These are phyloP conservation scores for Cadophora malorum DNA, from an alignment of 2,329 filamentous ascomycete genomes.

Conservation along the genomic window DNA sequence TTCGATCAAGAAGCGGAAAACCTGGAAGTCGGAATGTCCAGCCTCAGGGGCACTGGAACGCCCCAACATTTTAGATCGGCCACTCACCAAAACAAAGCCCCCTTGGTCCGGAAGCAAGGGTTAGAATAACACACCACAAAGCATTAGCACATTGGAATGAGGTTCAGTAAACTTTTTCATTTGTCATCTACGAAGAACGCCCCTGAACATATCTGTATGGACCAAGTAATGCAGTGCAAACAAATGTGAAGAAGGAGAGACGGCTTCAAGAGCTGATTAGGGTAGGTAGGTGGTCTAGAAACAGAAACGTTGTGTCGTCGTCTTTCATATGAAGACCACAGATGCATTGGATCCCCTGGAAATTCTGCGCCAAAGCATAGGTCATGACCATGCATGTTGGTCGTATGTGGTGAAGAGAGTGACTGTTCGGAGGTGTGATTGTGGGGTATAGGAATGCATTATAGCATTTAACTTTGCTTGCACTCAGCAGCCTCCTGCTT, in stretches of 20 bases:
- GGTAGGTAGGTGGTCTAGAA: slow-evolving; percentile 42
- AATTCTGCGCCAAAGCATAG: slow-evolving; percentile 29
- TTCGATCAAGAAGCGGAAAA: background rate
- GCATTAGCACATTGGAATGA: background rate
- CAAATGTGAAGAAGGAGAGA: slow-evolving; percentile 28
- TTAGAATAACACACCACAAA: background rate
- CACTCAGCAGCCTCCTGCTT: slow-evolving; percentile 95
- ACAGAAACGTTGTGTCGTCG: slow-evolving; percentile 26
- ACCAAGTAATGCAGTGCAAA: slow-evolving; percentile 31
- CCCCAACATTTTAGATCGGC: slow-evolving; percentile 13
- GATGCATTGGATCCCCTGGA: slow-evolving; percentile 25
- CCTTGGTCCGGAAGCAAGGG: slow-evolving; percentile 13
- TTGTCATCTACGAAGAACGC: slow-evolving; percentile 41
- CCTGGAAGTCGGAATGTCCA: background rate
- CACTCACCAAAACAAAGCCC: slow-evolving; percentile 1
- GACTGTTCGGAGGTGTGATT: slow-evolving; percentile 15
- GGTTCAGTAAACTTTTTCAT: slow-evolving; percentile 26
- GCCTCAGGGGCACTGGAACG: background rate
- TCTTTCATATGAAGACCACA: slow-evolving; percentile 30
- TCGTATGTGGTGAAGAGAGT: slow-evolving; percentile 22
- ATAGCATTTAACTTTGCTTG: slow-evolving; percentile 83
- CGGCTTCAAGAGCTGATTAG: slow-evolving; percentile 40
- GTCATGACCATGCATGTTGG: slow-evolving; percentile 21
- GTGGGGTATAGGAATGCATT: slow-evolving; percentile 17
- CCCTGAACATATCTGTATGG: slow-evolving; percentile 36